Evolutionary conservation across 2,329 filamentous ascomycete genomes (phyloP).

Genomic region (Alternaria alternata): DNA sequence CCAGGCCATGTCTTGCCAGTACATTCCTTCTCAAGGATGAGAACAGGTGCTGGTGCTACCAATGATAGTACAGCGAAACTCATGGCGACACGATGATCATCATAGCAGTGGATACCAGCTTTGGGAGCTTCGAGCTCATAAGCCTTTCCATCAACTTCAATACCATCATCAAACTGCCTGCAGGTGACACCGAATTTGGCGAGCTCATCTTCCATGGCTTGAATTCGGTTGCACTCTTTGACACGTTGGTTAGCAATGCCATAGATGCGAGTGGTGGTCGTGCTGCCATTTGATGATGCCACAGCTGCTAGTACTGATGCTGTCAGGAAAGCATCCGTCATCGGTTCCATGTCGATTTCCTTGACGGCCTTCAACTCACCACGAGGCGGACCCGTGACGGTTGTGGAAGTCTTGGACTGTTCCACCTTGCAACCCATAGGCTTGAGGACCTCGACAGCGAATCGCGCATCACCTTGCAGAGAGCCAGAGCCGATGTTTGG

Average conservation of each 20-base stretch:
- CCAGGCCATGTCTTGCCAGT: constrained; percentile 98
- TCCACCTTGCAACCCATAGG: constrained; percentile 95
- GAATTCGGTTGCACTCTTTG: constrained; percentile 97
- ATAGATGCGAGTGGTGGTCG: constrained; percentile 78
- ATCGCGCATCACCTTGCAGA: constrained; percentile 92
- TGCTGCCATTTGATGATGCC: constrained; percentile 71
- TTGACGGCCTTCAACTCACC: constrained; percentile 78
- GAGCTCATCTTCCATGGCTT: constrained; percentile 93
- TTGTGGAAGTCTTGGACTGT: constrained; percentile 86
- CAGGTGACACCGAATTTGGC: constrained; percentile 91
- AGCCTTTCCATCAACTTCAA: constrained; percentile 71
- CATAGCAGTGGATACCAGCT: constrained; percentile 87
- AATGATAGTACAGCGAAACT: constrained; percentile 91
- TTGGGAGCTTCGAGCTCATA: constrained; percentile 60
- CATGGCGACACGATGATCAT: constrained; percentile 98
- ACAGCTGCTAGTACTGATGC: constrained; percentile 93
- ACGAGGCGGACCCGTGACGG: constrained; percentile 83
- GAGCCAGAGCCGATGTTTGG: constrained; percentile 95
- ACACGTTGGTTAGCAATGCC: constrained; percentile 98
- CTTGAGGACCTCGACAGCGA: constrained; percentile 85
- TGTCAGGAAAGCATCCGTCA: constrained; percentile 98
- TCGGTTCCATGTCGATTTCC: constrained; percentile 96
- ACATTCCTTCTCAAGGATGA: constrained; percentile 90
- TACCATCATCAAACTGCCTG: constrained; percentile 91
- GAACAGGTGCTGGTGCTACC: constrained; percentile 72